Percentiles rank a stretch among this genome's conserved stretches.
These are phyloP conservation scores for Candolleomyces aberdarensis DNA, from an alignment of 768 basidiomycete genomes.

Conservation along the genomic window DNA sequence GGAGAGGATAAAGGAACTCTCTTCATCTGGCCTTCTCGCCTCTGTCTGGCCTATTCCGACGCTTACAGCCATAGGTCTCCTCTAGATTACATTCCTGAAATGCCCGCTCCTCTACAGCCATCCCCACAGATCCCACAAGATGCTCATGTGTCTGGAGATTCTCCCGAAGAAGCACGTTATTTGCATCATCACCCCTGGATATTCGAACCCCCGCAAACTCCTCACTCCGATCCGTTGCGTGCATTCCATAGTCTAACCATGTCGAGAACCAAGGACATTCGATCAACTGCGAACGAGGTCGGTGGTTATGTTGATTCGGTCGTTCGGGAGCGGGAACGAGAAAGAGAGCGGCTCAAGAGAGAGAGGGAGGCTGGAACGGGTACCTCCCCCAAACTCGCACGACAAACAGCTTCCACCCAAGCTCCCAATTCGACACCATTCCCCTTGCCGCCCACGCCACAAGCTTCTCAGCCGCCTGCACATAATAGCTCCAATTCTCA, in stretches of 20 bases:
- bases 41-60: conserved; percentile 48
- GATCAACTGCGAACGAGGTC: conserved; percentile 56
- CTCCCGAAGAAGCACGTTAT: conserved; percentile 13
- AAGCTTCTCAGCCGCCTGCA: conserved; percentile 12
- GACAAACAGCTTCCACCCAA: conserved; percentile 17
- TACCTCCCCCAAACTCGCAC: conserved; percentile 31
- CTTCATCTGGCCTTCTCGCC: conserved; percentile 67
- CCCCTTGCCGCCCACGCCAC: not conserved
- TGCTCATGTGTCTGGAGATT: conserved; percentile 30
- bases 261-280: conserved; percentile 47
- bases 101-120: conserved; percentile 60
- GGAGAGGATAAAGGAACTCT: conserved; percentile 77
- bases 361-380: conserved; percentile 51
- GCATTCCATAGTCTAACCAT: conserved; percentile 52
- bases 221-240: conserved; percentile 18
- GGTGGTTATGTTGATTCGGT: conserved; percentile 73
- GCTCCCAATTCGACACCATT: not conserved
- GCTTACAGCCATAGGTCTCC: conserved; percentile 33
- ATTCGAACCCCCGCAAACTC: conserved; percentile 4
- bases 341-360: conserved; percentile 68
- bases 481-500: conserved; percentile 19
- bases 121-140: conserved; percentile 32
- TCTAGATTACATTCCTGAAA: conserved; percentile 57
- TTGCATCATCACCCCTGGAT: conserved; percentile 18
- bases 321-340: conserved; percentile 72